Base-by-base conservation (phyloP, 2,329 filamentous ascomycete species). In the Malbranchea zuffiana region DNA sequence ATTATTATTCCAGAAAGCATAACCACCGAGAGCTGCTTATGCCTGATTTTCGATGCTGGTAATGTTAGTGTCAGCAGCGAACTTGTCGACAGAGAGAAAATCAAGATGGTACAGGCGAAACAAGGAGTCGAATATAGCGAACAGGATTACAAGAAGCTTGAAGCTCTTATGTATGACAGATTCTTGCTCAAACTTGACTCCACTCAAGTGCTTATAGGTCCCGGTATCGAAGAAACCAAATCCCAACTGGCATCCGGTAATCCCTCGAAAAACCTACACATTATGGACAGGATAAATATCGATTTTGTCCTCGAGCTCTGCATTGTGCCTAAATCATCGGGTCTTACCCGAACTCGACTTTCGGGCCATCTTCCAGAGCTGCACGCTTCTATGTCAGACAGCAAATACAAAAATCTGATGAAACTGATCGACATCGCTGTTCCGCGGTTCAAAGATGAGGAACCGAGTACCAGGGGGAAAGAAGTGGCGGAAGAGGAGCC, bases 361-460 rank as follows among this genome's bases (percentile, higher is more conserved):
- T 92, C 86, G 1, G 90, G 90, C 2, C 85, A 92, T 50, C 68
- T 99, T 36, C 90, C 92, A 0, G 78, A 96, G 35, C 69, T 99
- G 1, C 88, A 96, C 56, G 90, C 83, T 7, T 83, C 82, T 0
- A 79, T 92, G 24, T 96, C 90, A 0, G 92, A 99, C 51, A 78
- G 78, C 24, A 98, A 98, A 57, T 98, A 98, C 67, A 98, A 96
- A 65, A 87, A 77, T 30, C 60, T 98, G 42, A 98, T 99, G 90
- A 87, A 78, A 50, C 70, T 98, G 28, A 88, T 98, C 44, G 88
- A 98, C 42, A 86, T 94, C 39, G 87, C 90, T 0, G 83, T 98
- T 41, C 92, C 90, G 1, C 87, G 82, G 43, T 80, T 96, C 40
- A 72, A 75, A 17, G 65, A 69, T 11, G 66, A 69, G 1, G 33